Percentiles rank a stretch among this genome's conserved stretches.
Evolutionary conservation across 176 grass and related monocot species (phyloP).

Genomic region (Ampelocalamus luodianensis): DNA sequence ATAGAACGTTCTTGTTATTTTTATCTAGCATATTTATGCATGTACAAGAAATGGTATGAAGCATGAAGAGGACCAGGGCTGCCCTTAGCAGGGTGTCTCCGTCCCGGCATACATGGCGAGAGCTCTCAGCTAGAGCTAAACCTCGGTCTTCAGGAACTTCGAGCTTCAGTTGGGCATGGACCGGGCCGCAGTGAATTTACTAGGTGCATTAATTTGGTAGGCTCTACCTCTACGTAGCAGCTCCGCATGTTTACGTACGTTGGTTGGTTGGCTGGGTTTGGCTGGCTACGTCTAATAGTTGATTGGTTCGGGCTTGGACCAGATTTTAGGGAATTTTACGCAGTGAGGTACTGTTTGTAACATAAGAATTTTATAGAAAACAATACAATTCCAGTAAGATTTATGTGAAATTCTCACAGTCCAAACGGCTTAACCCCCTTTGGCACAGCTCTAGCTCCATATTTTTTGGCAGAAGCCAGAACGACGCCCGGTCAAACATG

Average conservation of each 20-base stretch:
- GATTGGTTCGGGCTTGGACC: not conserved
- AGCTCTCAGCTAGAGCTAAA: not conserved
- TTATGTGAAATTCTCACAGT: too few species aligned
- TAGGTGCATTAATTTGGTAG: not conserved
- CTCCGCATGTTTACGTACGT: not conserved
- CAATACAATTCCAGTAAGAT: not conserved
- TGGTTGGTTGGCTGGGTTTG: not conserved
- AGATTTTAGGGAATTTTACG: not conserved
- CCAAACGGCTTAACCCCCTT: too few species aligned
- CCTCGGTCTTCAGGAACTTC: not conserved
- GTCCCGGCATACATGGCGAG: not conserved
- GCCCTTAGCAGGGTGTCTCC: too few species aligned
- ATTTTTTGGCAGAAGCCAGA: too few species aligned
- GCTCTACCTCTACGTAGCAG: slow-evolving; percentile 1
- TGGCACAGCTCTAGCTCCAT: too few species aligned
- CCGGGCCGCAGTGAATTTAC: not conserved
- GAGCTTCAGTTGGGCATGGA: not conserved
- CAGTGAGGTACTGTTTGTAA: not conserved
- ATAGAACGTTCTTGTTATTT: too few species aligned
- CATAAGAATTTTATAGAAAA: not conserved
- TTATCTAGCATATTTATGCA: too few species aligned
- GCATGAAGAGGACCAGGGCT: too few species aligned
- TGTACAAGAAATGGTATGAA: too few species aligned
- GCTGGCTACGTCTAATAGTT: not conserved
- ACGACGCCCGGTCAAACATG: too few species aligned